Percentiles rank a stretch among this genome's conserved stretches.
Conservation (phyloP, 495 filamentous ascomycete genomes). For the Talaromyces nanjingensis region DNA sequence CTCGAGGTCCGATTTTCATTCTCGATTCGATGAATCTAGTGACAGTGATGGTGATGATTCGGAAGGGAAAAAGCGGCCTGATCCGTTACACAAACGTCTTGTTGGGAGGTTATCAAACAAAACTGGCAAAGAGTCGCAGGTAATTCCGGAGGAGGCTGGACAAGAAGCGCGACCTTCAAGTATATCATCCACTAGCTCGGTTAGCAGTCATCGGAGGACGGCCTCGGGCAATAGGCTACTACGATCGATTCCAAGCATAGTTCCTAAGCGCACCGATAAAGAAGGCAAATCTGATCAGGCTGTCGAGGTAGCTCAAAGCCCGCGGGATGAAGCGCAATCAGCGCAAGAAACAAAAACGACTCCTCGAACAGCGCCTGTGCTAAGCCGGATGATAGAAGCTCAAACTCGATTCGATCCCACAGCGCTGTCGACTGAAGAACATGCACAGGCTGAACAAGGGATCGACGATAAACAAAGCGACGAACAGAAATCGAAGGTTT, state of each 20-base stretch:
- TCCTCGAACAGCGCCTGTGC: slow-evolving; percentile 57
- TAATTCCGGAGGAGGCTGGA: slow-evolving; percentile 5
- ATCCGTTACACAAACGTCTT: not conserved
- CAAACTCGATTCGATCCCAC: slow-evolving; percentile 52
- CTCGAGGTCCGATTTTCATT: slow-evolving; percentile 69
- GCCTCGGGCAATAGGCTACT: slow-evolving; percentile 57
- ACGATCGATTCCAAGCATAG: slow-evolving; percentile 50
- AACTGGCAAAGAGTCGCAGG: slow-evolving; percentile 10
- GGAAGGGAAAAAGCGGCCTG: slow-evolving; percentile 13
- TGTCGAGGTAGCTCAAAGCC: not conserved
- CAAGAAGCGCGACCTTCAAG: not conserved
- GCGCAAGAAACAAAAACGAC: slow-evolving; percentile 25
- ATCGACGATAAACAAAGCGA: not conserved
- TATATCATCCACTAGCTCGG: slow-evolving; percentile 10
- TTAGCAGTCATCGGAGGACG: slow-evolving; percentile 44
- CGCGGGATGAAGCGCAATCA: not conserved
- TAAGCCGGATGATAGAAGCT: slow-evolving; percentile 82
- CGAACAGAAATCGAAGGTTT: slow-evolving; percentile 12
- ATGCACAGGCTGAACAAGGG: slow-evolving; percentile 12
- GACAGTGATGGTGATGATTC: slow-evolving; percentile 65
- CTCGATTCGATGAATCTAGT: slow-evolving; percentile 74
- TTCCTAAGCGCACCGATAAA: slow-evolving; percentile 25
- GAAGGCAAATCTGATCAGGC: slow-evolving; percentile 2
- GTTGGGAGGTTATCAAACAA: not conserved
- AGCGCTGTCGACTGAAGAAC: slow-evolving; percentile 16